Evolutionary conservation across 2,329 filamentous ascomycete species (phyloP), one percentile per base, ranked within the genome.

Genomic region (Dactylellina parvicollis): DNA sequence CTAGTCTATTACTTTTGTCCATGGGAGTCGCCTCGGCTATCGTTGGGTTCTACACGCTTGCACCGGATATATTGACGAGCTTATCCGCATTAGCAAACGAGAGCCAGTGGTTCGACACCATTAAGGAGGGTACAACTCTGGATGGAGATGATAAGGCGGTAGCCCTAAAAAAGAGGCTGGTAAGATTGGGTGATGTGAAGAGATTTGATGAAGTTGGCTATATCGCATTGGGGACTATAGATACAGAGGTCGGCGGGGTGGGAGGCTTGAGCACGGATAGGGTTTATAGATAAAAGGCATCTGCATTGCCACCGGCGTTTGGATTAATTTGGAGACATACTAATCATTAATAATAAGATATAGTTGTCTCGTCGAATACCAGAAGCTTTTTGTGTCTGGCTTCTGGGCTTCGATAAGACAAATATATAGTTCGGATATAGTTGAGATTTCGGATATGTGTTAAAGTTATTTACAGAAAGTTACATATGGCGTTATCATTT

Each of bases 121-220:
- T 56, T n/a, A 71, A 71, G 24, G 66, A 71, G 32, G 66, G 49
- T 3, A 71, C 66, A 14, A 71, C 66, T 10, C 30, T 71, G 16
- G 66, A 71, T n/a, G 66, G 66, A 1, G 66, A 71, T 14, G 66
- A 56, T 42, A 71, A 71, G 22, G 66, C 66, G 8, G 66, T 36
- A 2, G 57, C 59, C n/a, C 20, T 71, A 10, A 71, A 71, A 20
- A 56, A 46, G 24, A 42, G 66, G 16, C 3, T 71, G 5, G 66
- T 71, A 18, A 64, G 26, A 8, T 40, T 71, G 1, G 66, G 66
- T 1, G 66, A 71, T 46, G 66, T 71, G 40, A 71, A 52, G 24
- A 42, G 66, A 47, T 71, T 71, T 30, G 66, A 71, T 10, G 66
- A 71, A 3, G 57, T 57, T 38, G 66, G 66, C 5, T 71, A 71